phyloP scores from a whole-genome alignment of 2,329 filamentous ascomycete species.

The Exophiala lecanii-corni region DNA sequence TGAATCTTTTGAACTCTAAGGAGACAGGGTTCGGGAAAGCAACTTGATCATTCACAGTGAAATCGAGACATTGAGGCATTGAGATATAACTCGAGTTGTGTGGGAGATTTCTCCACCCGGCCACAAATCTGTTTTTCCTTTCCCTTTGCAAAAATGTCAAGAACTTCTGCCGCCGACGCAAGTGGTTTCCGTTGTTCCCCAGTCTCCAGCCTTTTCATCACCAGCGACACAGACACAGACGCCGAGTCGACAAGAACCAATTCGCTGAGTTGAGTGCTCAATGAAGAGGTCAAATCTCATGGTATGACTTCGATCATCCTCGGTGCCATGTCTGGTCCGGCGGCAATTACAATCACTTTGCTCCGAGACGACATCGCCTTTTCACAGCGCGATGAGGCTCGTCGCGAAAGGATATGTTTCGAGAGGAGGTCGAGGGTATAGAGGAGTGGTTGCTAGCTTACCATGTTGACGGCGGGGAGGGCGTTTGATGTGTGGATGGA shows the following conservation, averaged over 20 bases:
- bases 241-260: no score
- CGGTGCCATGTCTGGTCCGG: no score
- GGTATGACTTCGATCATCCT: neutral
- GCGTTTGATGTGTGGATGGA: no score
- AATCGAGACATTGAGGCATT: neutral
- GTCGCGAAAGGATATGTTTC: neutral
- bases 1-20: conserved; percentile 84
- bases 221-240: conserved; percentile 7
- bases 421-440: neutral
- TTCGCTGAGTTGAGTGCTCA: conserved; percentile 16
- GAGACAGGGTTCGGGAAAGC: conserved; percentile 50
- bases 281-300: conserved; percentile 17
- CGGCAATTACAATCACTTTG: no score
- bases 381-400: neutral
- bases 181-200: no score
- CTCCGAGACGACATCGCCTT: neutral
- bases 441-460: conserved; percentile 17
- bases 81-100: no score
- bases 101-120: no score
- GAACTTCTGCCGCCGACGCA: no score
- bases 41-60: conserved; percentile 3
- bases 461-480: conserved; percentile 14
- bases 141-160: no score
- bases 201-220: conserved; percentile 21
- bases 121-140: no score